Evolutionary conservation across 2,329 filamentous ascomycete species (phyloP).

Genomic region (Beauveria scarabaeidicola): DNA sequence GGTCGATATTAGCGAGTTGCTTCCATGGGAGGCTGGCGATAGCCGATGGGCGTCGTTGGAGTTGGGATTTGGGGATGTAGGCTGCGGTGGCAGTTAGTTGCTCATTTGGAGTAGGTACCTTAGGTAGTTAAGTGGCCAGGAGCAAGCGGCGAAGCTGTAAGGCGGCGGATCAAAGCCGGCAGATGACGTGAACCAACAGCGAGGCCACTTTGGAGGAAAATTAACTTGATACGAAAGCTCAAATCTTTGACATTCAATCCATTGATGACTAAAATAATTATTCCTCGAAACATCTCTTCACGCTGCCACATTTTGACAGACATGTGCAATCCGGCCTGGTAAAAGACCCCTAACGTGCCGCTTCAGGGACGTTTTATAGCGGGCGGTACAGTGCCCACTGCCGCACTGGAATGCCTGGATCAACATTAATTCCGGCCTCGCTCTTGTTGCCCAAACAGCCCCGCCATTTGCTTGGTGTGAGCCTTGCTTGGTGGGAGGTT

Average conservation of each 20-base stretch:
- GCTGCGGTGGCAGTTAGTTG: not conserved
- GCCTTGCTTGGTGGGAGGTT: not conserved
- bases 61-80: not conserved
- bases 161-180: not conserved
- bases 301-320: not conserved
- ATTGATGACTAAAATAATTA: too few species aligned
- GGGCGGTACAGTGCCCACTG: not conserved
- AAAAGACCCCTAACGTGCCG: not conserved
- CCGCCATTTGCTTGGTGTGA: conserved; percentile 3
- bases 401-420: conserved; percentile 1
- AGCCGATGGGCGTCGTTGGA: not conserved
- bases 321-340: not conserved
- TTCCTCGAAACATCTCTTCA: not conserved
- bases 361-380: not conserved
- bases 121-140: too few species aligned
- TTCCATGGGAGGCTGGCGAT: conserved; percentile 1
- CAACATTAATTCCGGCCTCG: conserved; percentile 12
- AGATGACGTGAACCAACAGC: not conserved
- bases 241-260: too few species aligned
- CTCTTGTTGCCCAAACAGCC: not conserved
- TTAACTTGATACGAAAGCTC: too few species aligned
- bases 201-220: not conserved
- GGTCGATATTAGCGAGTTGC: not conserved
- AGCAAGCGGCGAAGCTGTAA: too few species aligned
- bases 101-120: too few species aligned